Conservation (phyloP, 805 yeast genomes). For the Metschnikowia reukaufii region DNA sequence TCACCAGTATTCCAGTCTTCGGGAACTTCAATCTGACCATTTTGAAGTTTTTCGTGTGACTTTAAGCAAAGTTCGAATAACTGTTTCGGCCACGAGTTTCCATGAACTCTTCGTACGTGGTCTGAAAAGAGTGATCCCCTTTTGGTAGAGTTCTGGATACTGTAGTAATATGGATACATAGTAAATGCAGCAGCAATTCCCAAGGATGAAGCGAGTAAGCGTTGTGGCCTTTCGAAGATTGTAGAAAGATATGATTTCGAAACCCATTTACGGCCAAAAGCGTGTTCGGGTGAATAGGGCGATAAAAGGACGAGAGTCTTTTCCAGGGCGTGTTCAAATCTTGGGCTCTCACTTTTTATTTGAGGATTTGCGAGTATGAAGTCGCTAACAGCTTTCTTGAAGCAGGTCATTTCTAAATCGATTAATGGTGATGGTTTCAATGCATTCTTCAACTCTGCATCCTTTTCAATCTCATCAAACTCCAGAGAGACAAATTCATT, state of each 20-base stretch:
- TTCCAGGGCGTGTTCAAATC: constrained; percentile 35
- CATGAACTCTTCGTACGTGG: constrained; percentile 72
- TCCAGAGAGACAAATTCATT: not conserved
- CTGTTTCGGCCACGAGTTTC: constrained; percentile 66
- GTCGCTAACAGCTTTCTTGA: constrained; percentile 43
- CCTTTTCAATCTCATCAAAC: not conserved
- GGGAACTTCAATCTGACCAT: constrained; percentile 69
- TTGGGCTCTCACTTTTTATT: constrained; percentile 40
- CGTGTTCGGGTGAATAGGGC: constrained; percentile 69
- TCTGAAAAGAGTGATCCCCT: constrained; percentile 50
- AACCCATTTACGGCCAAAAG: constrained; percentile 76
- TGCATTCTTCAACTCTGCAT: constrained; percentile 10
- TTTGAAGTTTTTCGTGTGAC: constrained; percentile 53
- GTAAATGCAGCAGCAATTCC: constrained; percentile 77
- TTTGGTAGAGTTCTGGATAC: constrained; percentile 47
- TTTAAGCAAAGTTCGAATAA: constrained; percentile 57
- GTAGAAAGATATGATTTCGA: constrained; percentile 62
- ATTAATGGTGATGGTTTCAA: constrained; percentile 37
- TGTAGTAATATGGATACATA: constrained; percentile 60
- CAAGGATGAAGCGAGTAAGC: constrained; percentile 71
- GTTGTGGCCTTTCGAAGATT: constrained; percentile 80
- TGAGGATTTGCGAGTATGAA: constrained; percentile 45
- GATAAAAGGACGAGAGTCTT: constrained; percentile 63
- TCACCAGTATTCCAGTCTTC: constrained; percentile 83
- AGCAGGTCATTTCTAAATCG: constrained; percentile 36